phyloP scores from a whole-genome alignment of 192 early-diverging fungal genomes.

The Phycomyces nitens region DNA sequence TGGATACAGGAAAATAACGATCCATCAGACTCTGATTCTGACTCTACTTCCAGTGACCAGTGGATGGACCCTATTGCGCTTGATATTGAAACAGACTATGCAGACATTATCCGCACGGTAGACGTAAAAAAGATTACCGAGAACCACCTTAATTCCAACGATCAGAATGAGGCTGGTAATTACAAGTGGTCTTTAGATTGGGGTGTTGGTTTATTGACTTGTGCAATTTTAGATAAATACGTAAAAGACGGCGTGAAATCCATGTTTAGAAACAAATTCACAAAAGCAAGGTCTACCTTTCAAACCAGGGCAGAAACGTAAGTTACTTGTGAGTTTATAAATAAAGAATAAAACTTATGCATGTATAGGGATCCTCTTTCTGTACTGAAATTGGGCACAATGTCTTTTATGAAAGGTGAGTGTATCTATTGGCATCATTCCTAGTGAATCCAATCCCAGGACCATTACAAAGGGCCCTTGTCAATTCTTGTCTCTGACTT shows the following conservation, averaged over 20 bases:
- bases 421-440: neutral
- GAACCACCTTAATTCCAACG: conserved; percentile 5
- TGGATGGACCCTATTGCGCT: conserved; percentile 2
- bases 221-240: conserved; percentile 8
- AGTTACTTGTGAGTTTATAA: conserved; percentile 2
- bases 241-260: conserved; percentile 5
- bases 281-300: conserved; percentile 5
- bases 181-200: neutral
- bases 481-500: conserved; percentile 2
- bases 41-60: too few species aligned
- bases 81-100: conserved; percentile 6
- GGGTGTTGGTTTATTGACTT: neutral
- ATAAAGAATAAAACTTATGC: neutral
- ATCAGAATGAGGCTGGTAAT: conserved; percentile 16
- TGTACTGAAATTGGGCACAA: conserved; percentile 40
- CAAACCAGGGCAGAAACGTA: conserved; percentile 8
- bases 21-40: too few species aligned
- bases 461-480: too few species aligned
- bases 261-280: conserved; percentile 17
- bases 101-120: neutral
- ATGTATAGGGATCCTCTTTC: conserved; percentile 38
- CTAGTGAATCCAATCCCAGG: too few species aligned
- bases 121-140: conserved; percentile 4
- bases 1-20: too few species aligned
- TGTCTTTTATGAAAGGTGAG: conserved; percentile 49